Conservation (phyloP, 2,329 filamentous ascomycete species). For the Meredithiella fracta region DNA sequence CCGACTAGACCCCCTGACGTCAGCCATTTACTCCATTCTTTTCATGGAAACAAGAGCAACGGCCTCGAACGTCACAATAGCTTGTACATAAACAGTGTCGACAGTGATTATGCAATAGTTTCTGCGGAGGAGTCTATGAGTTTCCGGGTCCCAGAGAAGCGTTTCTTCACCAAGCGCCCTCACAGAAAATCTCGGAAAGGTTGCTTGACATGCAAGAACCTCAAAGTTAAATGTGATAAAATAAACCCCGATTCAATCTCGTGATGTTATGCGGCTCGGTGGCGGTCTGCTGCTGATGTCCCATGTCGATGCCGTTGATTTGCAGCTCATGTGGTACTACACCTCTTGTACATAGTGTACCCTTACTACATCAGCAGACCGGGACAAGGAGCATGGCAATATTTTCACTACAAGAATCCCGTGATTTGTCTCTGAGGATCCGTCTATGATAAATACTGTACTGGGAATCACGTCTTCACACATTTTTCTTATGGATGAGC, state of each 20-base stretch:
- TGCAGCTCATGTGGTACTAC: conserved; percentile 41
- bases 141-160: conserved; percentile 1
- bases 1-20: too few relatives aligned
- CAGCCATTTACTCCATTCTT: too few relatives aligned
- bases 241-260: conserved; percentile 29
- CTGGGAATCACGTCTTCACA: conserved; percentile 35
- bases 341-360: conserved; percentile 29
- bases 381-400: conserved; percentile 23
- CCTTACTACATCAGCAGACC: conserved; percentile 27
- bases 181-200: conserved; percentile 39
- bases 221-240: conserved; percentile 41
- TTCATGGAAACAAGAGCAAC: too few relatives aligned
- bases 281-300: background rate
- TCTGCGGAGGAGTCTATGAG: too few relatives aligned
- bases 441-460: conserved; percentile 39
- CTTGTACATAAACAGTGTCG: too few relatives aligned
- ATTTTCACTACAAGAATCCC: conserved; percentile 32
- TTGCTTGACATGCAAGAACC: conserved; percentile 37
- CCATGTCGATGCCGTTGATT: conserved; percentile 26
- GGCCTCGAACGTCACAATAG: too few relatives aligned
- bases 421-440: conserved; percentile 33
- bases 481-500: conserved; percentile 26
- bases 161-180: conserved; percentile 28
- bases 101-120: background rate
- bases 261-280: background rate